Percentiles rank a stretch among this genome's conserved stretches.
These are phyloP conservation scores for Mollisiaceae sp. DNA, from an alignment of 2,329 filamentous ascomycete species.

Conservation along the genomic window DNA sequence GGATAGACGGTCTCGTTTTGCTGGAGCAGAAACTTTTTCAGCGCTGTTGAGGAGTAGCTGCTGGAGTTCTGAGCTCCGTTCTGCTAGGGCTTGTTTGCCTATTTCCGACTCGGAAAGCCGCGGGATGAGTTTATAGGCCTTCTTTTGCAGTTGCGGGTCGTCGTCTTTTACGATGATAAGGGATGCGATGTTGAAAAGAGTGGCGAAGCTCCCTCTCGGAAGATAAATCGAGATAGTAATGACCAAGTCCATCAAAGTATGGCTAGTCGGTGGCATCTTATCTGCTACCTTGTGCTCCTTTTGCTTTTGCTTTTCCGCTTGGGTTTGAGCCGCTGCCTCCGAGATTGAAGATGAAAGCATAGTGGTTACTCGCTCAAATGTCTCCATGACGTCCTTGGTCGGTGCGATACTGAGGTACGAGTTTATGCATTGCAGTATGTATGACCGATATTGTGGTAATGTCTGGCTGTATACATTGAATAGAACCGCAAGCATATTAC, in stretches of 20 bases:
- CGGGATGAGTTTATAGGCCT: slow-evolving; percentile 97
- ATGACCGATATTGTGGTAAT: slow-evolving; percentile 86
- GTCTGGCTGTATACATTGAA: slow-evolving; percentile 99
- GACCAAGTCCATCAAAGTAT: slow-evolving; percentile 95
- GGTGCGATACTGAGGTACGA: slow-evolving; percentile 90
- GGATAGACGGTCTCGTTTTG: slow-evolving; percentile 82
- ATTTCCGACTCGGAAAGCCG: slow-evolving; percentile 81
- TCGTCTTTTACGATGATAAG: slow-evolving; percentile 80
- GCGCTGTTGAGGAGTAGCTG: slow-evolving; percentile 77
- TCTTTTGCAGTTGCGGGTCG: slow-evolving; percentile 96
- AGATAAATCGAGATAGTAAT: slow-evolving; percentile 96
- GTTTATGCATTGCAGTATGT: slow-evolving; percentile 93
- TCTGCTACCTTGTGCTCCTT: slow-evolving; percentile 60
- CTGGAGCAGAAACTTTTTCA: slow-evolving; percentile 85
- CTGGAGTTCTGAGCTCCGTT: slow-evolving; percentile 81
- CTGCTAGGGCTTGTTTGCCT: slow-evolving; percentile 75
- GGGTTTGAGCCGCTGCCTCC: slow-evolving; percentile 63
- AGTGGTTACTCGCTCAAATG: slow-evolving; percentile 83
- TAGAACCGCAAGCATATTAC: slow-evolving; percentile 92
- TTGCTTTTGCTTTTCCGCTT: slow-evolving; percentile 66
- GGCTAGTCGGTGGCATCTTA: slow-evolving; percentile 87
- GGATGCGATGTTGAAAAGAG: slow-evolving; percentile 85
- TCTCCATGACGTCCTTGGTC: slow-evolving; percentile 77
- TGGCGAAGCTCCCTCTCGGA: slow-evolving; percentile 81
- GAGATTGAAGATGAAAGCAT: slow-evolving; percentile 78